These are phyloP conservation scores for Russula ochroleuca DNA, from an alignment of 768 basidiomycete genomes.

Conservation along the genomic window DNA sequence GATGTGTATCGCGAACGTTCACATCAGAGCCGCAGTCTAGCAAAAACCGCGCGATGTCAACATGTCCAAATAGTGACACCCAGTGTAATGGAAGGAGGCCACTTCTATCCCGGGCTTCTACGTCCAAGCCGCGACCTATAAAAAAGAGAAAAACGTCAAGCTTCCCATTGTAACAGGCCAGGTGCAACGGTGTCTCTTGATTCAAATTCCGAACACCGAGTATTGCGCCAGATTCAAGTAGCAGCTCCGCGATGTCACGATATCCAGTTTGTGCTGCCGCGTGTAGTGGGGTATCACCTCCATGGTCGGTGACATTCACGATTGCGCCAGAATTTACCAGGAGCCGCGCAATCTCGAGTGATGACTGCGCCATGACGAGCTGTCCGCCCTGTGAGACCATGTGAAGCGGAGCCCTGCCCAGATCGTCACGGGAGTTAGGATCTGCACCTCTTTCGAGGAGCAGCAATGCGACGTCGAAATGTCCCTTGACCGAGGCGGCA, in stretches of 20 bases:
- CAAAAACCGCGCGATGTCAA: neutral
- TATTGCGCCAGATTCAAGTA: neutral
- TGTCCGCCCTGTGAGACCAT: neutral
- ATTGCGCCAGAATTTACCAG: neutral
- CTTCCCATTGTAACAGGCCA: neutral
- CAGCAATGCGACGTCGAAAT: neutral
- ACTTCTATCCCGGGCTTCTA: neutral
- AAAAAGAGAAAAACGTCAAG: neutral
- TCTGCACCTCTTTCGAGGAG: neutral
- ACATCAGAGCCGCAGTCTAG: neutral
- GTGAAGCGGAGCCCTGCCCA: neutral
- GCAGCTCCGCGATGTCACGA: neutral
- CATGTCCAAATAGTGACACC: neutral
- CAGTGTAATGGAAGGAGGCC: neutral
- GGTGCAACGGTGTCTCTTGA: neutral
- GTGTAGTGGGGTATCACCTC: neutral
- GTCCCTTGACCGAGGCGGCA: neutral
- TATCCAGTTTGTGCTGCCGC: neutral
- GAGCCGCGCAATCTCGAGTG: neutral
- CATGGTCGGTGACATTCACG: neutral
- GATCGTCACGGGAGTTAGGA: neutral
- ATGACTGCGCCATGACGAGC: neutral
- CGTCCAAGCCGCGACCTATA: neutral
- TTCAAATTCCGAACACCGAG: neutral
- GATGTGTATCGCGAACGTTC: neutral